Evolutionary conservation across 116 monocot genomes (phyloP).

Genomic region (Cymodocea nodosa): DNA sequence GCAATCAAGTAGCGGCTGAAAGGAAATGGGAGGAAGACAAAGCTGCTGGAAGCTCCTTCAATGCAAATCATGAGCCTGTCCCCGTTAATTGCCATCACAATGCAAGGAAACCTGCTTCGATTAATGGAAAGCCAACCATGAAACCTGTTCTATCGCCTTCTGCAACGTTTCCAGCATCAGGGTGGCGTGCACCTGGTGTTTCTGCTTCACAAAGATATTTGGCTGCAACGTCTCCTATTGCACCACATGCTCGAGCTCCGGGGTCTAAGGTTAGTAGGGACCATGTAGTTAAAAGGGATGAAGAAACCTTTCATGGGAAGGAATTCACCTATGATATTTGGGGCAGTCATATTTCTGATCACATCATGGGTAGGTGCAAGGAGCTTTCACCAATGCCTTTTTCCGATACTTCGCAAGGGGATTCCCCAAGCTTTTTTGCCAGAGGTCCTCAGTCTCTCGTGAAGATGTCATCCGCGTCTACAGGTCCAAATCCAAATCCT

Average conservation of each 20-base stretch:
- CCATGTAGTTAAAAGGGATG: conserved; percentile 19
- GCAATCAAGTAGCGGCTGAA: conserved; percentile 3
- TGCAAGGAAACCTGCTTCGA: neutral
- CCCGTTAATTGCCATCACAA: neutral
- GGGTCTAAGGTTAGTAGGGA: conserved; percentile 52
- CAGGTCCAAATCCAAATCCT: conserved; percentile 26
- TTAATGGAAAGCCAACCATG: conserved; percentile 1
- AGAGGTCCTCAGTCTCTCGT: conserved; percentile 67
- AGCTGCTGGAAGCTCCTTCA: conserved; percentile 4
- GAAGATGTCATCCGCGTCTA: conserved; percentile 43
- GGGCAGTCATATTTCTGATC: conserved; percentile 66
- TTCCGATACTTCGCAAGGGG: conserved; percentile 56
- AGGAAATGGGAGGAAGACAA: conserved; percentile 9
- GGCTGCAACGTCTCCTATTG: conserved; percentile 41
- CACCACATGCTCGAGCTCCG: conserved; percentile 66
- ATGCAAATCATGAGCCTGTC: conserved; percentile 8
- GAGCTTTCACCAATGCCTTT: conserved; percentile 15
- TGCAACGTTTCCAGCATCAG: conserved; percentile 26
- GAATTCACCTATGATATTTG: conserved; percentile 79
- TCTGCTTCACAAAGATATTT: conserved; percentile 13
- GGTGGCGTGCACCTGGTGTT: conserved; percentile 12
- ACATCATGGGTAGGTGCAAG: conserved; percentile 26
- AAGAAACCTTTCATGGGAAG: conserved; percentile 16
- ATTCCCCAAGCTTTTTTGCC: conserved; percentile 73
- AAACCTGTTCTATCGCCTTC: conserved; percentile 22